Percentiles rank a stretch among this genome's conserved stretches.
phyloP scores from a whole-genome alignment of 805 yeast species.

The Candida boleticola region DNA sequence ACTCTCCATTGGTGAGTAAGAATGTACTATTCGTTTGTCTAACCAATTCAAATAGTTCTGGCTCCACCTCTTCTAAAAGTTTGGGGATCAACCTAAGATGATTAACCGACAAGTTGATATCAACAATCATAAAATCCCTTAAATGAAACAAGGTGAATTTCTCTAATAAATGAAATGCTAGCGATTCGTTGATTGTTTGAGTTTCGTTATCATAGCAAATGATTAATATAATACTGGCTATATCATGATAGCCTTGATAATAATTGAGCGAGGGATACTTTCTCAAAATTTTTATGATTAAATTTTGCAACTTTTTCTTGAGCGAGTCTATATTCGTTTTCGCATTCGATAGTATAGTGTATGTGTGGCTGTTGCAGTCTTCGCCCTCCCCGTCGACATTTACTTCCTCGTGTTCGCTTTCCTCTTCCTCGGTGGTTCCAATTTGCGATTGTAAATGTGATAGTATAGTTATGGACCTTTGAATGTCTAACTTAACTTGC shows the following conservation, averaged over 20 bases:
- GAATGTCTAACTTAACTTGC: constrained; percentile 78
- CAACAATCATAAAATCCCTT: constrained; percentile 82
- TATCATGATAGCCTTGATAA: constrained; percentile 93
- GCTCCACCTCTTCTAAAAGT: constrained; percentile 51
- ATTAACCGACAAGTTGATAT: constrained; percentile 61
- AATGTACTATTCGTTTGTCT: constrained; percentile 36
- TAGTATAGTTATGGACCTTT: constrained; percentile 57
- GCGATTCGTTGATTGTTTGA: constrained; percentile 20
- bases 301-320: constrained; percentile 36
- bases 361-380: constrained; percentile 18
- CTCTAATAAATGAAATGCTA: constrained; percentile 48
- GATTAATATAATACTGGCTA: constrained; percentile 64
- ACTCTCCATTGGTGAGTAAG: constrained; percentile 20
- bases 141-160: constrained; percentile 58
- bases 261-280: constrained; percentile 63
- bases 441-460: constrained; percentile 25
- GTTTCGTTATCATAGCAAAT: constrained; percentile 37
- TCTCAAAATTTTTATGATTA: constrained; percentile 57
- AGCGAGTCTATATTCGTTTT: constrained; percentile 30
- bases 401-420: background rate
- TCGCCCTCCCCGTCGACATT: constrained; percentile 12
- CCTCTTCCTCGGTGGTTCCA: background rate
- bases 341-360: constrained; percentile 33
- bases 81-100: constrained; percentile 68
- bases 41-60: constrained; percentile 34